Base-by-base conservation (phyloP, 2,329 filamentous ascomycete genomes). In the Amesomyces nigricolor region DNA sequence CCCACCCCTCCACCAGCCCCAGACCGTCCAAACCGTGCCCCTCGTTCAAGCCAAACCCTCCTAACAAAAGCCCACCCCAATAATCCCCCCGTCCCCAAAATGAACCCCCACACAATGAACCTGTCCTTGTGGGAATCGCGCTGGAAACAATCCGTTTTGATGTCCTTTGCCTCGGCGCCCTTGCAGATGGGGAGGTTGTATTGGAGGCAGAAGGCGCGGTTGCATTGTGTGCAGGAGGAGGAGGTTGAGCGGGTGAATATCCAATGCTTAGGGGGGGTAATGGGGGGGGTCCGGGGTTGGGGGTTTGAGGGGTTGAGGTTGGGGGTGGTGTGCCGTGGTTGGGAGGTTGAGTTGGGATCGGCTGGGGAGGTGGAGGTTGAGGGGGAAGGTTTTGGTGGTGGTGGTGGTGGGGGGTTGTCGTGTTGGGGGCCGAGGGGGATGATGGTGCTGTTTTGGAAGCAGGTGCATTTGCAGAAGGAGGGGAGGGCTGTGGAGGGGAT, bases 391-490 rank as follows among this genome's bases (percentile, higher is more conserved):
- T 64, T 45, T 47, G 62, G 56, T 56, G 63, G 59, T 61, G 67
- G 56, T 59, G 67, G 42, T 16, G 58, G 64, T 64, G 61, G 52
- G 63, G 52, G 42, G 26, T 13, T 40, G 58, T 67, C 61, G 51
- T 70, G 64, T 56, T 75, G 70, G 3, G 78, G 76, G n/a, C 75
- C 79, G 9, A 85, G 76, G 13, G 79, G 75, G 65, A 86, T 83
- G 64, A 86, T 83, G 61, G 82, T 86, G 75, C 80, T 83, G 73
- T 86, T 86, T 63, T 80, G 81, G 73, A 84, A 84, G 72, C 83
- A 86, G 62, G 81, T 86, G 72, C 83, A 86, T 76, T 86, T 86
- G 75, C 83, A 86, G 68, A 86, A 86, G 2, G 79, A 81, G 16
- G 81, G 82, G 43, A 81, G 78, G 32, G 78, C 82, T 85, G 22